phyloP scores from a whole-genome alignment of 164 flowering plant species.

The Annona squamosa region DNA sequence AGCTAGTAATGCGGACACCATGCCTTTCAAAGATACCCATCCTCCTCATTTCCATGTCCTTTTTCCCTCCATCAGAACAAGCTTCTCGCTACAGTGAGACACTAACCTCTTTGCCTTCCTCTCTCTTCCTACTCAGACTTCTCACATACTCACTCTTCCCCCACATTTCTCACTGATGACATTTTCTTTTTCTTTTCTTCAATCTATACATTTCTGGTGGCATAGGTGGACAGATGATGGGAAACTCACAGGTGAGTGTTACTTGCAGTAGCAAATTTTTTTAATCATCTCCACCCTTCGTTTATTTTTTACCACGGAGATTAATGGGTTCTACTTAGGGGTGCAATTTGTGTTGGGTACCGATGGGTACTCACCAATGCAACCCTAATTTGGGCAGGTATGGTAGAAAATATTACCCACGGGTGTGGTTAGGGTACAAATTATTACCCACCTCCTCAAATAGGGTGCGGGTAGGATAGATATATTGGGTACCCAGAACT shows the following conservation, averaged over 20 bases:
- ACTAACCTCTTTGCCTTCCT: neutral
- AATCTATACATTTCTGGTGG: conserved; percentile 3
- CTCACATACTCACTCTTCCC: conserved; percentile 5
- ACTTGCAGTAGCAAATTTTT: neutral
- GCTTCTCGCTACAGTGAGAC: conserved; percentile 22
- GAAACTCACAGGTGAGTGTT: conserved; percentile 5
- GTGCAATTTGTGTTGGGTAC: no score
- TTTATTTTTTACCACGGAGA: neutral
- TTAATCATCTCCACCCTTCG: neutral
- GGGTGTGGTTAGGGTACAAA: no score
- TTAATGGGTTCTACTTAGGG: neutral
- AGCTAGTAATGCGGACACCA: conserved; percentile 34
- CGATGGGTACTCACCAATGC: no score
- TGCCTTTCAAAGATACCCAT: neutral
- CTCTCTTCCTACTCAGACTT: neutral
- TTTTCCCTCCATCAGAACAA: conserved; percentile 16
- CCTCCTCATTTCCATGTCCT: conserved; percentile 17
- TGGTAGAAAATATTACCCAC: no score
- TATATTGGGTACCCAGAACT: no score
- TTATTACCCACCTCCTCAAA: no score
- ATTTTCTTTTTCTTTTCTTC: neutral
- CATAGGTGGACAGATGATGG: conserved; percentile 4
- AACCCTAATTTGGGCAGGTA: no score
- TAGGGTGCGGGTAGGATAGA: no score
- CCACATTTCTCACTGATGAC: neutral